A percentile compares a stretch with the other conserved stretches of the same genome.
phyloP scores from a whole-genome alignment of 2,329 filamentous ascomycete species.

The Xylariaceae sp. region DNA sequence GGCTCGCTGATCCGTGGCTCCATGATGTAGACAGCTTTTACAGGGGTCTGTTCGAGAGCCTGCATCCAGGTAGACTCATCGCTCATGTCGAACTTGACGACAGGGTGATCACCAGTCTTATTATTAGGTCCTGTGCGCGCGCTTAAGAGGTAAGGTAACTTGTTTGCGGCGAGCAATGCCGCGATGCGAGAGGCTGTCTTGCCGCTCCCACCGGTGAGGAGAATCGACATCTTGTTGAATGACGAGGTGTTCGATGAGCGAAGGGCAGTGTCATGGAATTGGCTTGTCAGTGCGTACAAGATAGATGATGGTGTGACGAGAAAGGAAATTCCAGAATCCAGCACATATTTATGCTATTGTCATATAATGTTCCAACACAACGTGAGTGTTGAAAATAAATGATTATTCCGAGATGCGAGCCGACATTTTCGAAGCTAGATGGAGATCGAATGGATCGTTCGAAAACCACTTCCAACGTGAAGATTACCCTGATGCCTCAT shows the following conservation, averaged over 20 bases:
- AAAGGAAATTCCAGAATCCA: not conserved
- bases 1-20: constrained; percentile 17
- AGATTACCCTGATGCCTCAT: too few relatives aligned
- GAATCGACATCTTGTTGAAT: constrained; percentile 17
- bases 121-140: constrained; percentile 13
- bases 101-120: constrained; percentile 3
- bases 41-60: constrained; percentile 8
- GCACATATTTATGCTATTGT: too few relatives aligned
- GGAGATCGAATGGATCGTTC: too few relatives aligned
- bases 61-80: constrained; percentile 18
- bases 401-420: too few relatives aligned
- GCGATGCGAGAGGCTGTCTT: constrained; percentile 22
- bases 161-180: constrained; percentile 12
- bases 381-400: too few relatives aligned
- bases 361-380: too few relatives aligned
- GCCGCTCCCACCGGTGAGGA: constrained; percentile 21
- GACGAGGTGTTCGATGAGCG: not conserved
- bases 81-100: constrained; percentile 16
- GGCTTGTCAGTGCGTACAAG: not conserved
- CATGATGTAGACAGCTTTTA: constrained; percentile 21
- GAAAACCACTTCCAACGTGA: too few relatives aligned
- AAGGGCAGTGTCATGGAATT: not conserved
- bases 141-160: constrained; percentile 18
- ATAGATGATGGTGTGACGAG: not conserved
- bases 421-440: too few relatives aligned